A percentile compares a stretch with the other conserved stretches of the same genome.
phyloP scores from a whole-genome alignment of 176 grass and related monocot genomes.

The Triticum urartu region DNA sequence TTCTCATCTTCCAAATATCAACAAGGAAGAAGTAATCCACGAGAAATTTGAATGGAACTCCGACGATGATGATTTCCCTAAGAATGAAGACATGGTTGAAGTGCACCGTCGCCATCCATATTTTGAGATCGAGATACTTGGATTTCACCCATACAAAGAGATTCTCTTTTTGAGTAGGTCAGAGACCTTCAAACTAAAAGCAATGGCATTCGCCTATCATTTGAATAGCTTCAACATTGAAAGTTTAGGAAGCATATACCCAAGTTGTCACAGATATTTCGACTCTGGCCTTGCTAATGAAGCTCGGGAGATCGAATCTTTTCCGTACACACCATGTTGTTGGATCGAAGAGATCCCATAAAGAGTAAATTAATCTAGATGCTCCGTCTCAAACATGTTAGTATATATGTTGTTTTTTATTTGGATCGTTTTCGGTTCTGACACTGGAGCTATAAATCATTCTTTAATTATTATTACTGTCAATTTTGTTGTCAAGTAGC shows the following conservation, averaged over 20 bases:
- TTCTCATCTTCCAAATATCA: background rate
- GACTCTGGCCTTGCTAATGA: background rate
- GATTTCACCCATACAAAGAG: slow-evolving; percentile 10
- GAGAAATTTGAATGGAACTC: background rate
- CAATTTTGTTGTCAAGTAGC: too few species aligned
- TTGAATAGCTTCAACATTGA: background rate
- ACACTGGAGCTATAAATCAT: too few species aligned
- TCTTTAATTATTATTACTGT: too few species aligned
- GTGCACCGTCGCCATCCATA: too few species aligned
- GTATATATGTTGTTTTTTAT: too few species aligned
- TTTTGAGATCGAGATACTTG: background rate
- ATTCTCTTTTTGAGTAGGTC: background rate
- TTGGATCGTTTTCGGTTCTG: too few species aligned
- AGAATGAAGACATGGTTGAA: background rate
- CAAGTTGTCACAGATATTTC: background rate
- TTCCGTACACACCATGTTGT: background rate
- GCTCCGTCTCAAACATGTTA: too few species aligned
- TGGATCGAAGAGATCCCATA: background rate
- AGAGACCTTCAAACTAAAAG: background rate
- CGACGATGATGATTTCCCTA: background rate
- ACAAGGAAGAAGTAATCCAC: background rate
- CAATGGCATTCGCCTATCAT: background rate
- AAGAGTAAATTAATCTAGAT: background rate
- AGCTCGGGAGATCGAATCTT: background rate
- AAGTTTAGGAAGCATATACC: background rate